Evolutionary conservation across 192 early-diverging fungal genomes (phyloP).

Genomic region (Chytriomyces confervae): DNA sequence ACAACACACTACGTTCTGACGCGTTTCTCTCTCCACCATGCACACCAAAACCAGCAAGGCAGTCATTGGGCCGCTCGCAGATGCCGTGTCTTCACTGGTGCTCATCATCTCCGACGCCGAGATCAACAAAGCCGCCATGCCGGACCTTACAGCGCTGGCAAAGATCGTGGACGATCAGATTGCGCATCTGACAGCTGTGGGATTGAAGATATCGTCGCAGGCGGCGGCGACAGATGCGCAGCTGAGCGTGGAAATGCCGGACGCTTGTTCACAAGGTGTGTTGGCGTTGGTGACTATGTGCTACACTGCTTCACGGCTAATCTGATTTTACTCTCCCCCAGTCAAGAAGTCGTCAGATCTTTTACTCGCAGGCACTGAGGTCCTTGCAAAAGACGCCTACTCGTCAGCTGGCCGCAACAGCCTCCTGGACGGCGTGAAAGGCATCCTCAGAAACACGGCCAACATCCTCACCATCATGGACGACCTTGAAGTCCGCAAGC

Average conservation of each 20-base stretch:
- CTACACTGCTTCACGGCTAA: background rate
- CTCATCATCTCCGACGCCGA: conserved; percentile 59
- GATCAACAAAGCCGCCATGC: conserved; percentile 48
- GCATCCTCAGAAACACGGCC: conserved; percentile 57
- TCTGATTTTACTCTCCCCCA: background rate
- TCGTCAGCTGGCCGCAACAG: conserved; percentile 44
- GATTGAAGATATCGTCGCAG: conserved; percentile 42
- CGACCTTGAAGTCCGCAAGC: conserved; percentile 56
- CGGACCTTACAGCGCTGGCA: conserved; percentile 51
- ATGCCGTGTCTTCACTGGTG: conserved; percentile 57
- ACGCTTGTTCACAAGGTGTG: conserved; percentile 33
- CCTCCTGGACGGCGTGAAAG: conserved; percentile 57
- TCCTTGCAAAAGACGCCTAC: conserved; percentile 48
- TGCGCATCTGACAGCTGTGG: conserved; percentile 47
- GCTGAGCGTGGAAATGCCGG: conserved; percentile 51
- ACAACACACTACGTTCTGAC: background rate
- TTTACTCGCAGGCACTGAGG: conserved; percentile 43
- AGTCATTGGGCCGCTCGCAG: conserved; percentile 59
- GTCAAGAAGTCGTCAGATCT: conserved; percentile 49
- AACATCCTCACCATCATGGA: conserved; percentile 52
- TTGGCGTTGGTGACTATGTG: no score
- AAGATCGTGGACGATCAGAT: conserved; percentile 52
- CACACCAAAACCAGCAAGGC: conserved; percentile 51
- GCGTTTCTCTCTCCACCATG: background rate
- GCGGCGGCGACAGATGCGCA: conserved; percentile 41